phyloP scores from a whole-genome alignment of 1,284 basidiomycete genomes.

The Sporisorium scitamineum region DNA sequence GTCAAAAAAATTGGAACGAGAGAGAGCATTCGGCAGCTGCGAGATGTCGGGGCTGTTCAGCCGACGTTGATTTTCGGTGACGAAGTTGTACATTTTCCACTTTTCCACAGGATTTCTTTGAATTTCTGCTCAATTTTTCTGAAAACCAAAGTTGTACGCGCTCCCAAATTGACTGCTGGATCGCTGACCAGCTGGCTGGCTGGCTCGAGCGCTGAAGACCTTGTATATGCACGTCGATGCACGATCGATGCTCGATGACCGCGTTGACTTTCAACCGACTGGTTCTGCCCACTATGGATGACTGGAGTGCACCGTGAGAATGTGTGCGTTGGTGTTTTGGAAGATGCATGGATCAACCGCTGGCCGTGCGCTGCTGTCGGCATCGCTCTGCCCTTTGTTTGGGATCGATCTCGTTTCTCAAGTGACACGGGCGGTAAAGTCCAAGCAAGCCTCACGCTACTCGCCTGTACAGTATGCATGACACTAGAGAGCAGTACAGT shows the following conservation, averaged over 20 bases:
- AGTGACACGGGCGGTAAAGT: not conserved
- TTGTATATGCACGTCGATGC: constrained; percentile 23
- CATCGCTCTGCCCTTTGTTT: not conserved
- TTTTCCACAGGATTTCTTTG: too few relatives aligned
- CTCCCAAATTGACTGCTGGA: not conserved
- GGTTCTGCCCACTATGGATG: not conserved
- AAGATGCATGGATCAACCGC: constrained; percentile 2
- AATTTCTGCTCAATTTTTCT: too few relatives aligned
- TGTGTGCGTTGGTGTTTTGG: not conserved
- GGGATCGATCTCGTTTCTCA: constrained; percentile 4
- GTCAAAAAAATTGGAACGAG: too few relatives aligned
- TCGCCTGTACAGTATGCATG: not conserved
- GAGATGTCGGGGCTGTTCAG: too few relatives aligned
- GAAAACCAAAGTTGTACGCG: too few relatives aligned
- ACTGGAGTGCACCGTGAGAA: not conserved
- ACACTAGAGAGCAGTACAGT: not conserved
- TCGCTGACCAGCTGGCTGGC: too few relatives aligned
- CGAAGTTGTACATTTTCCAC: constrained; percentile 1
- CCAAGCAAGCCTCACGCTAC: not conserved
- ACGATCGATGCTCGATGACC: constrained; percentile 48
- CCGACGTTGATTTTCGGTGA: not conserved
- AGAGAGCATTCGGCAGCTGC: too few relatives aligned
- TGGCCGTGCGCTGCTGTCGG: not conserved
- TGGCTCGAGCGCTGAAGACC: constrained; percentile 14
- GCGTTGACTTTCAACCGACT: constrained; percentile 6